These are phyloP conservation scores for Firmiana major DNA, from an alignment of 345 rosid species.

Conservation along the genomic window DNA sequence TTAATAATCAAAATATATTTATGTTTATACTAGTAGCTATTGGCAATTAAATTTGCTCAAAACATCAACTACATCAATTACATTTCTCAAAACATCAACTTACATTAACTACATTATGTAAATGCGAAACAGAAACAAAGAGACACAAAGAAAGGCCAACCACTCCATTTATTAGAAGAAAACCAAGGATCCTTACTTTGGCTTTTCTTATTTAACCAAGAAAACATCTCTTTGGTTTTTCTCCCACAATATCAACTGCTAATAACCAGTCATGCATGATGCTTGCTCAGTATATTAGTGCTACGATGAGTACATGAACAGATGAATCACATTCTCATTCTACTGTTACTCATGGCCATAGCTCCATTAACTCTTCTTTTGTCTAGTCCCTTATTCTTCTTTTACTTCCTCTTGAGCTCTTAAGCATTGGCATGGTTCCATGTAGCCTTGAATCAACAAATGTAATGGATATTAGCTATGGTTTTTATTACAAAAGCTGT, in stretches of 20 bases:
- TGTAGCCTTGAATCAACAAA: not conserved
- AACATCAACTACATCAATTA: not conserved
- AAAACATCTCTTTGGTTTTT: not conserved
- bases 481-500: constrained; percentile 3
- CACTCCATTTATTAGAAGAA: not conserved
- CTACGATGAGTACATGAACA: not conserved
- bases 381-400: not conserved
- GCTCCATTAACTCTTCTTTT: not conserved
- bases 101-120: not conserved
- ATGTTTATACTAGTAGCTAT: not conserved
- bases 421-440: not conserved
- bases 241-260: not conserved
- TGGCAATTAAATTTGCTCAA: not conserved
- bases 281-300: not conserved
- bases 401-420: not conserved
- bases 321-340: not conserved
- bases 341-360: not conserved
- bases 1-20: no score
- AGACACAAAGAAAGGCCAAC: not conserved
- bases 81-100: not conserved
- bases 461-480: not conserved
- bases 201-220: no score
- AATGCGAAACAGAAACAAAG: not conserved
- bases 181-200: not conserved
- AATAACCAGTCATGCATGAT: not conserved